Conservation (phyloP, 441 rosid species). For the Erodium moschatum region DNA sequence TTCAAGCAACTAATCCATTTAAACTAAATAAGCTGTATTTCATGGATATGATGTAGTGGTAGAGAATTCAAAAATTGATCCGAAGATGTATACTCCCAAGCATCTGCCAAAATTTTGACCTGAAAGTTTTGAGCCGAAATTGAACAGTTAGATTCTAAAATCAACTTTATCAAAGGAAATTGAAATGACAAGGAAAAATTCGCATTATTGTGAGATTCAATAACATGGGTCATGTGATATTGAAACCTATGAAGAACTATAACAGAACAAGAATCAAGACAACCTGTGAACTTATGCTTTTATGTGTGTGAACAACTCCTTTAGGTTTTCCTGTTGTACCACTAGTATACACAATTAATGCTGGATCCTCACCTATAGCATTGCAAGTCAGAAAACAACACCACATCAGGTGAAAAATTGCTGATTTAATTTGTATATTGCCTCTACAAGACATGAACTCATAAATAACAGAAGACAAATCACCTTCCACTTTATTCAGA, state of each 20-base stretch:
- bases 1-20: background rate
- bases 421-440: conserved; percentile 5
- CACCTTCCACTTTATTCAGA: conserved; percentile 20
- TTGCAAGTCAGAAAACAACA: conserved; percentile 13
- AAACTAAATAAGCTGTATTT: conserved; percentile 12
- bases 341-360: conserved; percentile 82
- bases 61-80: conserved; percentile 88
- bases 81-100: conserved; percentile 79
- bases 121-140: conserved; percentile 32
- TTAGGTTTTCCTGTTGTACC: conserved; percentile 99
- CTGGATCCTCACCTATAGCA: conserved; percentile 67
- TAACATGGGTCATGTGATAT: background rate
- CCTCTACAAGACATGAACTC: conserved; percentile 10
- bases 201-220: background rate
- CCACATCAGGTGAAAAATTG: conserved; percentile 11
- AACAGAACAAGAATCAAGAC: background rate
- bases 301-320: conserved; percentile 92
- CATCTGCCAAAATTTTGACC: conserved; percentile 72
- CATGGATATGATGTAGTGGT: conserved; percentile 89
- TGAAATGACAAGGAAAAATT: conserved; percentile 10
- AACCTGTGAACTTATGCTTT: conserved; percentile 81
- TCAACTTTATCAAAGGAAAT: conserved; percentile 8
- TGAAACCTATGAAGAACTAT: too few species aligned
- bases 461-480: conserved; percentile 18
- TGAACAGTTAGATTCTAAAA: conserved; percentile 11